phyloP scores from a whole-genome alignment of 2,329 filamentous ascomycete species.

The Colletotrichum eleusines region DNA sequence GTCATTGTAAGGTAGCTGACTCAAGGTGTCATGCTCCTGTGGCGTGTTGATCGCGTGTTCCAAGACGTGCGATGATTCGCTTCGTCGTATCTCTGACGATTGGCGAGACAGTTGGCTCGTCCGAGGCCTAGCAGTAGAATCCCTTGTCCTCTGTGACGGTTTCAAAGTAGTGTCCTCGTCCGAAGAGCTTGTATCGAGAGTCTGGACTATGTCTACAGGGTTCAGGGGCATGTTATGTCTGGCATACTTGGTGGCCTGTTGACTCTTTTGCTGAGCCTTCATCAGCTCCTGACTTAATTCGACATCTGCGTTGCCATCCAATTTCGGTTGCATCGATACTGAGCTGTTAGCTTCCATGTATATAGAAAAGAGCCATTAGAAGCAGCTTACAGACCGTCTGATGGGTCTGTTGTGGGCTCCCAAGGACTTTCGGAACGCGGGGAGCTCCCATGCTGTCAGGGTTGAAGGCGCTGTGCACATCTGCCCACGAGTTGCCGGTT shows the following conservation, averaged over 20 bases:
- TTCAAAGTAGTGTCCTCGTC: neutral
- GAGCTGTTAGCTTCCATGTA: neutral
- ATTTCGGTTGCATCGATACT: conserved; percentile 36
- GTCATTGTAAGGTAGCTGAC: neutral
- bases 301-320: conserved; percentile 32
- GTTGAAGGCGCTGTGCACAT: neutral
- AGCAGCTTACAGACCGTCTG: conserved; percentile 25
- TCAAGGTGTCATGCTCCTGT: neutral
- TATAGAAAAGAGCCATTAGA: too few species aligned
- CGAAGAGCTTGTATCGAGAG: conserved; percentile 1
- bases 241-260: conserved; percentile 13
- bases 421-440: neutral
- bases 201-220: neutral
- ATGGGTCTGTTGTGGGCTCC: conserved; percentile 18
- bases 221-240: neutral
- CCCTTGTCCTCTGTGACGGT: neutral
- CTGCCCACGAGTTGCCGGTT: neutral
- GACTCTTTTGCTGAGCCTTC: conserved; percentile 7
- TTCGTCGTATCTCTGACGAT: neutral
- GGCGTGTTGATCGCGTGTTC: neutral
- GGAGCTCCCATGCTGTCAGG: neutral
- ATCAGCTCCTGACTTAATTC: conserved; percentile 33
- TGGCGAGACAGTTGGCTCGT: neutral
- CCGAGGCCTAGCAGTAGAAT: neutral
- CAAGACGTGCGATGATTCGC: neutral